Conservation (phyloP, 352 stramenopile species). For the Pythium dissotocum region DNA sequence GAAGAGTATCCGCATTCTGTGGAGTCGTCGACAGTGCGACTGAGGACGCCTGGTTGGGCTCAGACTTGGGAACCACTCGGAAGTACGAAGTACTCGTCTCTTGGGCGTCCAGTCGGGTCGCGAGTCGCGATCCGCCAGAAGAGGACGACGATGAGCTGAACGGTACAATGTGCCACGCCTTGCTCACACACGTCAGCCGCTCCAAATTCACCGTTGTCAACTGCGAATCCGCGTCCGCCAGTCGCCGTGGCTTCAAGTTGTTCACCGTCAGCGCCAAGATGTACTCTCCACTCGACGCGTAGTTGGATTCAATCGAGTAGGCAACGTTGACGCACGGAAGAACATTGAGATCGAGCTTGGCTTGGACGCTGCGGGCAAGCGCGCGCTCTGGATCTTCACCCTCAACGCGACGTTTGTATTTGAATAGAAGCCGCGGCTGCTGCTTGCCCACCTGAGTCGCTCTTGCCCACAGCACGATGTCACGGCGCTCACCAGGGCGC, state of each 20-base stretch:
- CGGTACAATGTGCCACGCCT: conserved; percentile 55
- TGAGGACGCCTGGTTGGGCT: not conserved
- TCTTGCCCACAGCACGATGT: conserved; percentile 58
- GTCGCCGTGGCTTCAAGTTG: conserved; percentile 45
- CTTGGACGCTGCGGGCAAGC: conserved; percentile 40
- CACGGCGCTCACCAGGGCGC: conserved; percentile 46
- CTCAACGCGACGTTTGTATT: conserved; percentile 46
- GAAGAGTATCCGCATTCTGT: conserved; percentile 25
- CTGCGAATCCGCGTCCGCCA: not conserved
- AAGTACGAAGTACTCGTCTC: conserved; percentile 84
- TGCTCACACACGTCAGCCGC: conserved; percentile 62
- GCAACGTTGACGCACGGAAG: conserved; percentile 60
- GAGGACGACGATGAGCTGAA: conserved; percentile 28
- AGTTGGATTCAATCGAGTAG: conserved; percentile 74
- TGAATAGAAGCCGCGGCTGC: conserved; percentile 62
- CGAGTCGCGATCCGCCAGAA: not conserved
- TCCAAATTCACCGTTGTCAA: conserved; percentile 48
- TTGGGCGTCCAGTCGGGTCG: conserved; percentile 45
- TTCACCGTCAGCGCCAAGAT: conserved; percentile 70
- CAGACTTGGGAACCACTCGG: conserved; percentile 42
- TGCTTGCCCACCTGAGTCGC: conserved; percentile 41
- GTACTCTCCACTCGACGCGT: conserved; percentile 61
- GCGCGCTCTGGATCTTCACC: conserved; percentile 24
- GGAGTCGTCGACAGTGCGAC: not conserved
- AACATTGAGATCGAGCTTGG: conserved; percentile 63